Conservation (phyloP, 441 rosid genomes). For the Iberis amara region DNA sequence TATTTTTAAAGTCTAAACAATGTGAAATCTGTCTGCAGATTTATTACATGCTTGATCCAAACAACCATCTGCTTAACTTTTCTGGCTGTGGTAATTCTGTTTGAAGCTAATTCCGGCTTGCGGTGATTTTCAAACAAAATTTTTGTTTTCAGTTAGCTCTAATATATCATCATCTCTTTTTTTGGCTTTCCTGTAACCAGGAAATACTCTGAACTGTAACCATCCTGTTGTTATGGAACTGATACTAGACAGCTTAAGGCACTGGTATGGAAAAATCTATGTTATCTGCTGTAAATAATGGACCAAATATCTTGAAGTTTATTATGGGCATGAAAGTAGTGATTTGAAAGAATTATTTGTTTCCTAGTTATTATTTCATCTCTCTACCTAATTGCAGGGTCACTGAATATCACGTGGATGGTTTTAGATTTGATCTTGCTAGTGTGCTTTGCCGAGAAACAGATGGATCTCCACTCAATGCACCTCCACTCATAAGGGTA, state of each 20-base stretch:
- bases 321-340: not conserved
- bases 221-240: constrained; percentile 93
- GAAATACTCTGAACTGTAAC: constrained; percentile 88
- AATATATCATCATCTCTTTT: constrained; percentile 1
- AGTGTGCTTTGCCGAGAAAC: constrained; percentile 90
- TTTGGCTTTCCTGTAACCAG: constrained; percentile 41
- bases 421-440: constrained; percentile 92
- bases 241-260: constrained; percentile 82
- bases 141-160: constrained; percentile 9
- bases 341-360: not conserved
- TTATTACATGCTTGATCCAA: constrained; percentile 76
- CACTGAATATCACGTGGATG: constrained; percentile 82
- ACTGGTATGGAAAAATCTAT: constrained; percentile 56
- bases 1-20: constrained; percentile 1
- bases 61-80: constrained; percentile 64
- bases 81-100: constrained; percentile 80
- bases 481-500: constrained; percentile 80
- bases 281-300: not conserved
- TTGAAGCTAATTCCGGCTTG: constrained; percentile 17
- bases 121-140: constrained; percentile 5
- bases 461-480: constrained; percentile 81
- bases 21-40: constrained; percentile 45
- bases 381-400: constrained; percentile 45
- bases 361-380: constrained; percentile 3
- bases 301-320: not conserved